Percentiles rank a stretch among this genome's conserved stretches.
Conservation (phyloP, 2,329 filamentous ascomycete genomes). For the Beauveria sp. region DNA sequence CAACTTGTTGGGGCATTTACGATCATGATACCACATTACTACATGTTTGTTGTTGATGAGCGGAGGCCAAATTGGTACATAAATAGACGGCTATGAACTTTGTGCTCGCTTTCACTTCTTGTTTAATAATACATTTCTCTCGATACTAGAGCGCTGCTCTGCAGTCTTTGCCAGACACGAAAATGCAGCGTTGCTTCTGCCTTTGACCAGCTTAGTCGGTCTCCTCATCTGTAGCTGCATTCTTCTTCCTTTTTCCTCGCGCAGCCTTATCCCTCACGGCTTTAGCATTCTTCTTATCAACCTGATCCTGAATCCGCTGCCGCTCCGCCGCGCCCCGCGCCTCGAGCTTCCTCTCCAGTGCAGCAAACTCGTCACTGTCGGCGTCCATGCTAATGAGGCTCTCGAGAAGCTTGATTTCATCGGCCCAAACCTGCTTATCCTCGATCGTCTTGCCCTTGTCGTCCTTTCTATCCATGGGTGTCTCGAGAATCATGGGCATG, state of each 20-base stretch:
- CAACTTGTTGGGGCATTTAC: background rate
- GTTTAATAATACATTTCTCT: background rate
- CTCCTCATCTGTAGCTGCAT: constrained; percentile 25
- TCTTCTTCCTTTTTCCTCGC: constrained; percentile 29
- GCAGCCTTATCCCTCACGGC: constrained; percentile 22
- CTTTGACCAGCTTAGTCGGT: constrained; percentile 19
- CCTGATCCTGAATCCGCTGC: constrained; percentile 67
- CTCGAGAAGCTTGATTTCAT: constrained; percentile 92
- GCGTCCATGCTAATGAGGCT: constrained; percentile 76
- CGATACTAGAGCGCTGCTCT: background rate
- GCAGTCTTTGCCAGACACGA: background rate
- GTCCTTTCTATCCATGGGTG: constrained; percentile 72
- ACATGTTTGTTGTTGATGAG: background rate
- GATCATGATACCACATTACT: constrained; percentile 7
- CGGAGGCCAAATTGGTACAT: too few relatives aligned
- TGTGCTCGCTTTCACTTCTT: background rate
- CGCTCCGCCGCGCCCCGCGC: constrained; percentile 64
- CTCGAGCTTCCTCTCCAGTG: constrained; percentile 57
- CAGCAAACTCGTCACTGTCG: constrained; percentile 63
- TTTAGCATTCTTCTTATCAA: constrained; percentile 60
- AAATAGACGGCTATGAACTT: background rate
- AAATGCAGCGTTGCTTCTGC: background rate
- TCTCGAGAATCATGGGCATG: constrained; percentile 90
- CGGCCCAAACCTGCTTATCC: constrained; percentile 79
- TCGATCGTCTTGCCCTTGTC: constrained; percentile 60